A percentile compares a stretch with the other conserved stretches of the same genome.
Conservation (phyloP, 192 early-diverging fungal species). For the Geranomyces variabilis region DNA sequence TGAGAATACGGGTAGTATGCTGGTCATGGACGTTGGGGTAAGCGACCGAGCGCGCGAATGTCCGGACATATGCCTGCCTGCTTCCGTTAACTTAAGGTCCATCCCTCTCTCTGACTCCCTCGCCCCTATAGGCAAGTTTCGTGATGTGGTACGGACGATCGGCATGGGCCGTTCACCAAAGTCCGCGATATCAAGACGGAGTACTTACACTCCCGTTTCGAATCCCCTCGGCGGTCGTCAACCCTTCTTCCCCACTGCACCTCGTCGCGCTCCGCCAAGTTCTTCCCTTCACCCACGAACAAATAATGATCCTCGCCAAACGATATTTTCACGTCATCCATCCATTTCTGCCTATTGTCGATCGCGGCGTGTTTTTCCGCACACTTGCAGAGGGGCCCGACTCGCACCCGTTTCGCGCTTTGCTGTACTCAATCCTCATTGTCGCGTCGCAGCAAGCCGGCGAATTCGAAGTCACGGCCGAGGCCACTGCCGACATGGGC, state of each 20-base stretch:
- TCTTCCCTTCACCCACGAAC: slow-evolving; percentile 27
- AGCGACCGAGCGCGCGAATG: too few species aligned
- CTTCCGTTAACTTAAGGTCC: too few species aligned
- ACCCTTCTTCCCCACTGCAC: background rate
- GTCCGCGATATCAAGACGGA: slow-evolving; percentile 22
- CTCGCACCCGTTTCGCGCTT: slow-evolving; percentile 22
- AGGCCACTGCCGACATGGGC: background rate
- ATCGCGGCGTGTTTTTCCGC: slow-evolving; percentile 20
- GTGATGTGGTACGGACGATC: slow-evolving; percentile 10
- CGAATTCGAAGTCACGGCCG: background rate
- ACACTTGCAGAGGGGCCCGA: slow-evolving; percentile 25
- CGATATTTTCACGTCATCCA: slow-evolving; percentile 29
- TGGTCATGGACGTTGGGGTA: background rate
- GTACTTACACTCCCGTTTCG: slow-evolving; percentile 25
- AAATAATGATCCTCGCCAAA: slow-evolving; percentile 8
- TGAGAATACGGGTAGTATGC: background rate
- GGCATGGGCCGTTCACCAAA: slow-evolving; percentile 4
- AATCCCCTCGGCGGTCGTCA: background rate
- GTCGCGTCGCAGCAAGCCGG: slow-evolving; percentile 8
- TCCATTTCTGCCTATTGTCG: slow-evolving; percentile 31
- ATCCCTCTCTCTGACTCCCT: too few species aligned
- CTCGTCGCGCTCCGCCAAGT: slow-evolving; percentile 8
- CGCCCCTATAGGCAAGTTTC: background rate
- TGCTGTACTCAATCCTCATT: slow-evolving; percentile 21
- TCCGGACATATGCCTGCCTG: too few species aligned